These are phyloP conservation scores for Lentinula lateritia DNA, from an alignment of 768 basidiomycete species.

Conservation along the genomic window DNA sequence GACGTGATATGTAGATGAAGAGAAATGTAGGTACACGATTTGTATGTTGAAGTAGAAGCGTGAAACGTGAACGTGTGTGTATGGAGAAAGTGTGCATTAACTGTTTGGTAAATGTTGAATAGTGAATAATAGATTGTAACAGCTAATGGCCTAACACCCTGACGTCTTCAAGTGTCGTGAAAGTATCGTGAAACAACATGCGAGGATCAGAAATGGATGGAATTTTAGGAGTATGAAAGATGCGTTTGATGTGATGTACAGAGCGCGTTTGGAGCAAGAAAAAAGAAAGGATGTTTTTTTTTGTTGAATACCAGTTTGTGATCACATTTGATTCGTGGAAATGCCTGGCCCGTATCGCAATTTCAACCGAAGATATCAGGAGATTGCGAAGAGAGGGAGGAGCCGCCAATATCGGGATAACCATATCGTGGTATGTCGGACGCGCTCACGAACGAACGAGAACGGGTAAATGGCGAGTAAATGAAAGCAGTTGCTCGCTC, in stretches of 20 bases:
- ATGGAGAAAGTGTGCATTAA: slow-evolving; percentile 2
- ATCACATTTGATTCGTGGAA: not conserved
- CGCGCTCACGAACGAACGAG: slow-evolving; percentile 38
- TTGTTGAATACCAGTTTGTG: not conserved
- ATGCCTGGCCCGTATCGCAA: not conserved
- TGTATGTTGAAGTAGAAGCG: not conserved
- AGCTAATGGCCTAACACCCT: slow-evolving; percentile 18
- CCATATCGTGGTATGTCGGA: not conserved
- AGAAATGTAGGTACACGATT: not conserved
- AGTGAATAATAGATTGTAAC: slow-evolving; percentile 19
- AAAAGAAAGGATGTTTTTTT: not conserved
- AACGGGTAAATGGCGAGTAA: slow-evolving; percentile 28
- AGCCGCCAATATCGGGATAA: slow-evolving; percentile 21
- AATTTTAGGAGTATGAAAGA: slow-evolving; percentile 30
- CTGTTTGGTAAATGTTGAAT: slow-evolving; percentile 8
- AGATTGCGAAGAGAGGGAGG: slow-evolving; percentile 32
- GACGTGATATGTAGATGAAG: not conserved
- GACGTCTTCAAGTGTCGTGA: slow-evolving; percentile 5
- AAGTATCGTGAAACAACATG: slow-evolving; percentile 5
- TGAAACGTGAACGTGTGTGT: not conserved
- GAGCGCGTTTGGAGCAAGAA: slow-evolving; percentile 1
- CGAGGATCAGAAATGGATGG: slow-evolving; percentile 23
- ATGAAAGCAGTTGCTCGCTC: slow-evolving; percentile 18
- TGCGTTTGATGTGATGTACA: slow-evolving; percentile 11
- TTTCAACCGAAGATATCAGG: slow-evolving; percentile 46